A percentile compares a stretch with the other conserved stretches of the same genome.
phyloP scores from a whole-genome alignment of 164 flowering plant species.

The Macadamia tetraphylla region DNA sequence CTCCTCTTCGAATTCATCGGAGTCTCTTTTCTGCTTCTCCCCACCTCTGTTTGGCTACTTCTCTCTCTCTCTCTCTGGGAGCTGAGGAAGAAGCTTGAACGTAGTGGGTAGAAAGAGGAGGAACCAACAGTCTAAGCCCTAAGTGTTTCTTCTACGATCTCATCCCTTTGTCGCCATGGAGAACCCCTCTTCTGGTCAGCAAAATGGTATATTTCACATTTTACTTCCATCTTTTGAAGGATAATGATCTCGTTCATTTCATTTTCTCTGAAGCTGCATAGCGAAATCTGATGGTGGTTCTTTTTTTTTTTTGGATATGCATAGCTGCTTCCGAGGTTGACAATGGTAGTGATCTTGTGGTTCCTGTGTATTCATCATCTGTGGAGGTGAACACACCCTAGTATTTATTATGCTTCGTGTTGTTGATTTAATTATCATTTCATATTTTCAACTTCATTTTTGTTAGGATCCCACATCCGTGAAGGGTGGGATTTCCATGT shows the following conservation, averaged over 20 bases:
- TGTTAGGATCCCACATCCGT: no score
- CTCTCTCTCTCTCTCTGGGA: no score
- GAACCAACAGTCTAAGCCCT: neutral
- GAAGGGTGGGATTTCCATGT: no score
- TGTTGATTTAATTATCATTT: neutral
- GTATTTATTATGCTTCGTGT: neutral
- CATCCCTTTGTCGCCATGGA: neutral
- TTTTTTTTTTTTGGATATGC: constrained; percentile 18
- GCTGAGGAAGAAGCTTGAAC: no score
- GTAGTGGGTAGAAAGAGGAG: no score
- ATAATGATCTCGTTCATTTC: no score
- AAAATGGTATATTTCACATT: neutral
- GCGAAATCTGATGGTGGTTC: neutral
- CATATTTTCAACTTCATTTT: neutral
- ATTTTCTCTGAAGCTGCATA: no score
- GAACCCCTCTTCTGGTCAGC: neutral
- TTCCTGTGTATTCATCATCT: constrained; percentile 23
- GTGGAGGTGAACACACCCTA: constrained; percentile 16
- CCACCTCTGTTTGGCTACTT: no score
- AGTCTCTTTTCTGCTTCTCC: no score
- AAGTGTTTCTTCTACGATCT: neutral
- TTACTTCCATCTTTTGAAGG: neutral
- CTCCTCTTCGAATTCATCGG: no score
- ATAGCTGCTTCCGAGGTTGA: constrained; percentile 25
- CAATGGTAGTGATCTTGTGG: constrained; percentile 27